Conservation (phyloP, 805 yeast genomes). For the Yarrowia keelungensis region DNA sequence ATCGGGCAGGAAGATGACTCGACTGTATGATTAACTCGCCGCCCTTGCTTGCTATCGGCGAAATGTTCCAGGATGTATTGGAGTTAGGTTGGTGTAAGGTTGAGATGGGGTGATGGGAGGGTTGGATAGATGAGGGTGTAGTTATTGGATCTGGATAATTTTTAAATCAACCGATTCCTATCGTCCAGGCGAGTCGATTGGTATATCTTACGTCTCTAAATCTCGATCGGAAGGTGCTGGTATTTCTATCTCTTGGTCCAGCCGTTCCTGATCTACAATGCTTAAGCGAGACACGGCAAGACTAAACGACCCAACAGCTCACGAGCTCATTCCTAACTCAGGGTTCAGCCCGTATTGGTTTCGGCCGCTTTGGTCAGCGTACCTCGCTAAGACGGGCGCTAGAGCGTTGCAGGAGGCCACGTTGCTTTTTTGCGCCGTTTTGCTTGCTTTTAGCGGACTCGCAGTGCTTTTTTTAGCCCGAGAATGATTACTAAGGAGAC, state of each 20-base stretch:
- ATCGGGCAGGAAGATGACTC: background rate
- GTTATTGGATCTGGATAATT: too few relatives aligned
- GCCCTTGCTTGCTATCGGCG: constrained; percentile 5
- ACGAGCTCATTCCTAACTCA: background rate
- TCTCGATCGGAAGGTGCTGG: too few relatives aligned
- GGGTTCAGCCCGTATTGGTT: background rate
- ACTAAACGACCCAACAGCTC: background rate
- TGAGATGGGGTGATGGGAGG: too few relatives aligned
- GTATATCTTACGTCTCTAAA: background rate
- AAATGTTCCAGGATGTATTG: background rate
- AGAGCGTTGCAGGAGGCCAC: too few relatives aligned
- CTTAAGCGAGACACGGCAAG: constrained; percentile 6
- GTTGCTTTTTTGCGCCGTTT: too few relatives aligned
- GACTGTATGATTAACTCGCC: background rate
- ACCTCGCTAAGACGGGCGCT: too few relatives aligned
- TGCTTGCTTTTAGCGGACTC: too few relatives aligned
- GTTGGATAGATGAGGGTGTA: too few relatives aligned
- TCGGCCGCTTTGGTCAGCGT: too few relatives aligned
- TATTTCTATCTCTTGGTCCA: background rate
- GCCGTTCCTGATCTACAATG: background rate
- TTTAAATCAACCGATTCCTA: too few relatives aligned
- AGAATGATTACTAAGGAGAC: too few relatives aligned
- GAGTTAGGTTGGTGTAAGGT: background rate
- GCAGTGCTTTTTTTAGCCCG: too few relatives aligned
- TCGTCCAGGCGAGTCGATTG: background rate